Percentiles rank a stretch among this genome's conserved stretches.
Evolutionary conservation across 2,329 filamentous ascomycete genomes (phyloP).

Genomic region (Amylocarpus encephaloides): DNA sequence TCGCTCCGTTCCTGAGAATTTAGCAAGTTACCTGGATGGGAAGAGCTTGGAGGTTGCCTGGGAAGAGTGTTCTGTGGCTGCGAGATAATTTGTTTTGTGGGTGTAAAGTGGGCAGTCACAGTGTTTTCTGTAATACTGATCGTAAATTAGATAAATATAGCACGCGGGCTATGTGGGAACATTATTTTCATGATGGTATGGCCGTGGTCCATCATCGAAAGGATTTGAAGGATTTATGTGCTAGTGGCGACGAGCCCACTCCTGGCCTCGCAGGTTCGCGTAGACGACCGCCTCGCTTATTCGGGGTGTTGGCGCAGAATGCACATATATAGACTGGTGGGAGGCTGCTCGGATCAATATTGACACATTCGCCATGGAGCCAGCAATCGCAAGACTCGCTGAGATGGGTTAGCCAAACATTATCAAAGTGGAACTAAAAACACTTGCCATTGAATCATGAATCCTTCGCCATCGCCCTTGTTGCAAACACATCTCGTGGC

Average conservation of each 20-base stretch:
- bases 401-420: slow-evolving; percentile 13
- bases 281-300: slow-evolving; percentile 43
- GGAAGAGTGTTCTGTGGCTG: no score
- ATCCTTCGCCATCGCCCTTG: slow-evolving; percentile 39
- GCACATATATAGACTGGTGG: slow-evolving; percentile 58
- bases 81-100: no score
- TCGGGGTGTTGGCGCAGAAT: slow-evolving; percentile 56
- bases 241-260: slow-evolving; percentile 35
- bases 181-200: not conserved
- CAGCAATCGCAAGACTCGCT: slow-evolving; percentile 61
- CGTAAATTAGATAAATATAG: not conserved
- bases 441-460: slow-evolving; percentile 59
- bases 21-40: no score
- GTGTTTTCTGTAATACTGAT: no score
- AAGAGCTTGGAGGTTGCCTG: no score
- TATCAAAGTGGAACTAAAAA: not conserved
- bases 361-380: slow-evolving; percentile 58
- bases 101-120: no score
- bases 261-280: slow-evolving; percentile 32
- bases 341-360: slow-evolving; percentile 48
- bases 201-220: slow-evolving; percentile 32
- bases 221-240: slow-evolving; percentile 39
- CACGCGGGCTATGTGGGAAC: not conserved
- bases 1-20: no score
- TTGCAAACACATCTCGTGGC: slow-evolving; percentile 51